Evolutionary conservation across 1,284 basidiomycete genomes (phyloP), one percentile per base, ranked within the genome.

Genomic region (Heterobasidion irregulare): DNA sequence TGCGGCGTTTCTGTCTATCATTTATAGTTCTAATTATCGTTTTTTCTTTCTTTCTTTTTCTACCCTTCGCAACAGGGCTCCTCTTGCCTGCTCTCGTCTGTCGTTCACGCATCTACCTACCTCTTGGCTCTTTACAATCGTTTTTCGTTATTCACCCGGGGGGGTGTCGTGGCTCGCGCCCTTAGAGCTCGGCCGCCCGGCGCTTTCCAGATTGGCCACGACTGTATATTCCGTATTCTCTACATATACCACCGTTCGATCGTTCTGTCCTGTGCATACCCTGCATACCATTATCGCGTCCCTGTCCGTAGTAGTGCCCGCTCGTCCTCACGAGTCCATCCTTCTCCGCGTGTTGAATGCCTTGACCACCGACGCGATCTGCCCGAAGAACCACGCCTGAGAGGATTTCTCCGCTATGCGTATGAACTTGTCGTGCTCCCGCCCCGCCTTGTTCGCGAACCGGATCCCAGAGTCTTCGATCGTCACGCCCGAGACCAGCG

Each of bases 381-480:
- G 81, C 34, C 75, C 74, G 67, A 90, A 91, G 71, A 91, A 89
- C 88, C 88, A 91, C 10, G 75, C 75, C 68, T 87, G 86, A 5
- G 86, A 79, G 34, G 71, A 70, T 66, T 86, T 86, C 70, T 90
- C 87, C 3, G 84, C 79, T 62, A 90, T 85, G 63, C 82, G 75
- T n/a, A 88, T 78, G 67, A 89, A 90, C 64, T 78, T 84, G 70
- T 91, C 85, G 54, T 82, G 75, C 56, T 84, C 85, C 62, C 75
- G 80, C 55, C 87, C 88, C 2, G 75, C 71, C 63, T 89, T 91
- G 70, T 89, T 82, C 9, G 86, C 84, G 66, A 99, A 88, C 6
- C 86, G 84, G 63, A 98, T 91, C 0, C 94, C 94, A 8, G 83
- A 90, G 64, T 92, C 84, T 66, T 97, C 94, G 38, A 93, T 84